Evolutionary conservation across 768 basidiomycete species (phyloP), one percentile per base, ranked within the genome.

Genomic region (Kwoniella dejecticola): DNA sequence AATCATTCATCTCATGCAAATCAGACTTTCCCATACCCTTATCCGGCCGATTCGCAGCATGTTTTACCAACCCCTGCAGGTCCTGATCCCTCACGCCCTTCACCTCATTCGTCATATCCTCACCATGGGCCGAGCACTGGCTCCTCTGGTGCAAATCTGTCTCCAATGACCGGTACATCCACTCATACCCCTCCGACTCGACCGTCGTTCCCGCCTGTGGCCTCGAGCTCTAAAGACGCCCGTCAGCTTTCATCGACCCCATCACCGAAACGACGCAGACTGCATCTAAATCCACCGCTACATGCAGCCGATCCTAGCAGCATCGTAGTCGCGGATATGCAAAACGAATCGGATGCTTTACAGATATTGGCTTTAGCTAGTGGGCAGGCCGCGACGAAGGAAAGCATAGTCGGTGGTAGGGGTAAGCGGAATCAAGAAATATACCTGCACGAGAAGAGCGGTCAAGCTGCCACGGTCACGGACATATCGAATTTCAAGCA

Each of bases 301-400:
- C 65, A 69, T 31, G 66, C 63, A 3, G 61, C 72, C 21, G 76
- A 78, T 47, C 69, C 76, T 3, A 71, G 74, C 49, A 69, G 67
- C 26, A 72, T 78, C 23, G 74, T 78, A 38, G 70, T 78, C 7
- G 75, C 76, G 13, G 76, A 72, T 44, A 74, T 78, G 76, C 74
- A 76, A 58, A 78, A 78, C 46, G 76, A 78, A 42, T 64, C 61
- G n/a, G 76, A 78, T 47, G 76, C 76, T 7, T 45, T 78, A 31
- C 70, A 78, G 31, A 78, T 78, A 15, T 58, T 78, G 15, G 76
- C 76, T 7, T 61, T 76, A 52, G 76, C 76, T 0, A 67, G 66
- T 23, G 64, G 56, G 12, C 63, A 68, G 21, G 62, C 60, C 38
- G 45, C 44, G 4, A 47, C 15, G 19, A 15, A 55, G 33, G 53